These are phyloP conservation scores for Rosa lucieae DNA, from an alignment of 306 rosid species.

Conservation along the genomic window DNA sequence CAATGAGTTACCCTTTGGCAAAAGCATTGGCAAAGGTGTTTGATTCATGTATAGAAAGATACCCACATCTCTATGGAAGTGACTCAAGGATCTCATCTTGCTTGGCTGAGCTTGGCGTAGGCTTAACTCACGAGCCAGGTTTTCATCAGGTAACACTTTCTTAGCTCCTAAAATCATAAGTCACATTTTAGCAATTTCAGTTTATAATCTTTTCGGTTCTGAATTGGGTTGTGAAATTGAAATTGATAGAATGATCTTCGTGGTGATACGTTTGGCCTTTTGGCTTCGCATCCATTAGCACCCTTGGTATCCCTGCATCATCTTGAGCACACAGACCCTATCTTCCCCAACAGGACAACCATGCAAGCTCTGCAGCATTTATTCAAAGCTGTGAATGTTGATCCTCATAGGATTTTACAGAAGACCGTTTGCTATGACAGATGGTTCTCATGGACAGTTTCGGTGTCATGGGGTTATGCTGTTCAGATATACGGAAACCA, in stretches of 20 bases:
- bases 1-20: slow-evolving; percentile 69
- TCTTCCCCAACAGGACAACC: slow-evolving; percentile 76
- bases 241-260: slow-evolving; percentile 57
- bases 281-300: slow-evolving; percentile 75
- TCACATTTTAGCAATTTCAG: background rate
- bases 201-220: background rate
- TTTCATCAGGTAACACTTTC: slow-evolving; percentile 70
- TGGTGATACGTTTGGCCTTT: slow-evolving; percentile 71
- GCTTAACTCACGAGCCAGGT: slow-evolving; percentile 79
- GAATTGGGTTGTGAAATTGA: slow-evolving; percentile 19
- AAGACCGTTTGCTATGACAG: slow-evolving; percentile 81
- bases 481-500: slow-evolving; percentile 61
- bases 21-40: slow-evolving; percentile 60
- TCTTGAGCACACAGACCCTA: slow-evolving; percentile 54
- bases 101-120: slow-evolving; percentile 82
- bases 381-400: slow-evolving; percentile 49
- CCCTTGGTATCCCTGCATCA: slow-evolving; percentile 86
- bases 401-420: slow-evolving; percentile 72
- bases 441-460: slow-evolving; percentile 78
- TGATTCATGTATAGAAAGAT: slow-evolving; percentile 76
- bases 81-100: slow-evolving; percentile 76
- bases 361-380: slow-evolving; percentile 57
- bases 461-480: slow-evolving; percentile 93
- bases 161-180: background rate
- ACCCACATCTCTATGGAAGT: slow-evolving; percentile 89